Conservation (phyloP, 2,329 filamentous ascomycete species). For the Magnaporthales sp. region DNA sequence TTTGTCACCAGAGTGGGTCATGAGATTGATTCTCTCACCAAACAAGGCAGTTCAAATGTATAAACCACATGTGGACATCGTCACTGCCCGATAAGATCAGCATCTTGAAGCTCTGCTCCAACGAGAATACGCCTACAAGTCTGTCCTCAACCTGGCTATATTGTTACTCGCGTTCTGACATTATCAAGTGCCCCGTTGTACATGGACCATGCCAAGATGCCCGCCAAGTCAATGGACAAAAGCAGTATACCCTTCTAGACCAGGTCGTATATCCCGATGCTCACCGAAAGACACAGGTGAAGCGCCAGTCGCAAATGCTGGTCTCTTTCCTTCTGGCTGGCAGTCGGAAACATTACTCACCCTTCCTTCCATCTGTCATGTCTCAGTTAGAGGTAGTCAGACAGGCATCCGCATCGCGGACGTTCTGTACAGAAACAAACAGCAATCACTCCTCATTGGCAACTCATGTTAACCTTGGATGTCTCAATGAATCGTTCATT, state of each 20-base stretch:
- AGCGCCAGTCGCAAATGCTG: too few relatives aligned
- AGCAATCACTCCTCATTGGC: background rate
- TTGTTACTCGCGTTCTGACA: background rate
- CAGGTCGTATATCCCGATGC: background rate
- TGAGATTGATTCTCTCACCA: background rate
- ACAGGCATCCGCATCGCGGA: background rate
- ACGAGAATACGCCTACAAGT: background rate
- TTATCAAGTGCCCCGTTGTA: too few relatives aligned
- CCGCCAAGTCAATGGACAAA: background rate
- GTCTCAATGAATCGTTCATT: background rate
- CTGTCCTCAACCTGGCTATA: background rate
- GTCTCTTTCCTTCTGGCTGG: background rate
- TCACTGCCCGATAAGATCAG: too few relatives aligned
- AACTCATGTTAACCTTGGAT: background rate
- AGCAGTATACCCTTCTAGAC: background rate
- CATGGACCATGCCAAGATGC: too few relatives aligned
- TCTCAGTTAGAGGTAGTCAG: background rate
- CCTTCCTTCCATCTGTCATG: background rate
- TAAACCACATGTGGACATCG: too few relatives aligned
- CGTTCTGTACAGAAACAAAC: background rate
- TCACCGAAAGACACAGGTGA: background rate
- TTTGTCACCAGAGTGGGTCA: background rate
- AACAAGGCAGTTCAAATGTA: too few relatives aligned
- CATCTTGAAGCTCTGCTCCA: background rate
- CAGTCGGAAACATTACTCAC: background rate